Percentiles rank a stretch among this genome's conserved stretches.
Evolutionary conservation across 805 yeast species (phyloP).

Genomic region (Pichia deserticola): DNA sequence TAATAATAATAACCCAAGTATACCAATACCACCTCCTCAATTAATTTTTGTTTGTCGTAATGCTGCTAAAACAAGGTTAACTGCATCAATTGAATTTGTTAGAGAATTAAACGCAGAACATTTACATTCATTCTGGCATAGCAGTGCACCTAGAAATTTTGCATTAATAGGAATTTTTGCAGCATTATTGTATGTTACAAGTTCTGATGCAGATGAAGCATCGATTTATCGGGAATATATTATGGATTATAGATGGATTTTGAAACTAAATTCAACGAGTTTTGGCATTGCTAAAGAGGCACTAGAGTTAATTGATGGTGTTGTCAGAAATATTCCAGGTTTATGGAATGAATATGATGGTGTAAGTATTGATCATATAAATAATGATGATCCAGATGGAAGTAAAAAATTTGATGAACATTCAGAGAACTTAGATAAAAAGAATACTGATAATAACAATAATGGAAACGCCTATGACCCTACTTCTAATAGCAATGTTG

Average conservation of each 20-base stretch:
- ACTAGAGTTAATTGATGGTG: conserved; percentile 58
- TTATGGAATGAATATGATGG: conserved; percentile 29
- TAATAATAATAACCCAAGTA: background rate
- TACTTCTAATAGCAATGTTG: no score
- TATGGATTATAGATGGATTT: conserved; percentile 66
- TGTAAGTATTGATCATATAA: background rate
- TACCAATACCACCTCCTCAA: conserved; percentile 39
- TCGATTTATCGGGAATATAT: conserved; percentile 58
- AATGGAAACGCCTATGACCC: no score
- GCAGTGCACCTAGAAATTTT: conserved; percentile 69
- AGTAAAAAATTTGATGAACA: background rate
- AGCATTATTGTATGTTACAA: conserved; percentile 64
- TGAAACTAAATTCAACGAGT: conserved; percentile 67
- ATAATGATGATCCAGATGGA: background rate
- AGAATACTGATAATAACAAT: background rate
- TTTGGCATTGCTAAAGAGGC: conserved; percentile 78
- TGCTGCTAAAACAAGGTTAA: conserved; percentile 76
- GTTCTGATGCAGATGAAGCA: conserved; percentile 56
- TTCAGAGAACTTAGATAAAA: background rate
- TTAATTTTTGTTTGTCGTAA: conserved; percentile 63
- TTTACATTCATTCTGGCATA: conserved; percentile 84
- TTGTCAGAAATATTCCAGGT: conserved; percentile 72
- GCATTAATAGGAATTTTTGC: conserved; percentile 86
- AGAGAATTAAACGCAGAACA: conserved; percentile 73
- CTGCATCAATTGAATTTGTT: conserved; percentile 77